These are phyloP conservation scores for Podaxis sp. DNA, from an alignment of 768 basidiomycete genomes.

Conservation along the genomic window DNA sequence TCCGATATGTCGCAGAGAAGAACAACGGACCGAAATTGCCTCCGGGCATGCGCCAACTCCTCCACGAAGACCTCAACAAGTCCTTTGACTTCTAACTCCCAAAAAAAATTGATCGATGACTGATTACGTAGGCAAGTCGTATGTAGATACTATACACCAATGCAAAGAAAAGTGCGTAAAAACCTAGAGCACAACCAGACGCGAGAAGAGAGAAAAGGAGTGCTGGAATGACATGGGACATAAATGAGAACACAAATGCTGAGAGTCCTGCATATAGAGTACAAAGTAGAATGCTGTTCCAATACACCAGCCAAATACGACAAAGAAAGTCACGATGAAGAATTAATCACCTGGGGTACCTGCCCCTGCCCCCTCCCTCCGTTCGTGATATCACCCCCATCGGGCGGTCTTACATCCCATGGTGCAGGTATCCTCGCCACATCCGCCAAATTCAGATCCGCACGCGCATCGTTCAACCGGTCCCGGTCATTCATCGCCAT, in stretches of 20 bases:
- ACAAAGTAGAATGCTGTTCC: slow-evolving; percentile 1
- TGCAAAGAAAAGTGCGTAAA: slow-evolving; percentile 5
- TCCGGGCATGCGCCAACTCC: slow-evolving; percentile 82
- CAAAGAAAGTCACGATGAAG: not conserved
- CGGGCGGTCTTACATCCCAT: slow-evolving; percentile 50
- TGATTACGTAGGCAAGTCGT: not conserved
- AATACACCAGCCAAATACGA: not conserved
- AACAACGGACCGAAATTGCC: slow-evolving; percentile 71
- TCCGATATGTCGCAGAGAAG: slow-evolving; percentile 54
- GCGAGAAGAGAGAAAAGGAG: not conserved
- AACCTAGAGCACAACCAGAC: slow-evolving; percentile 6
- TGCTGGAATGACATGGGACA: slow-evolving; percentile 13
- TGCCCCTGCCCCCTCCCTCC: not conserved
- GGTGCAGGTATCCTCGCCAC: slow-evolving; percentile 68
- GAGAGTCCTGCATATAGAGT: not conserved
- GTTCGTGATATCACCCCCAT: not conserved
- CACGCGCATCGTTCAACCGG: slow-evolving; percentile 68
- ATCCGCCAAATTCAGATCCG: slow-evolving; percentile 77
- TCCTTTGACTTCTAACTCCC: slow-evolving; percentile 66
- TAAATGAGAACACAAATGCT: slow-evolving; percentile 12
- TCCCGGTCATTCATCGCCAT: slow-evolving; percentile 76
- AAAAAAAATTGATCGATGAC: not conserved
- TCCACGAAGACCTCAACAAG: slow-evolving; percentile 84
- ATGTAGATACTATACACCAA: slow-evolving; percentile 6
- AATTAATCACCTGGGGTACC: slow-evolving; percentile 2